A percentile compares a stretch with the other conserved stretches of the same genome.
phyloP scores from a whole-genome alignment of 1,284 basidiomycete species.

The Farysia itapuensis region DNA sequence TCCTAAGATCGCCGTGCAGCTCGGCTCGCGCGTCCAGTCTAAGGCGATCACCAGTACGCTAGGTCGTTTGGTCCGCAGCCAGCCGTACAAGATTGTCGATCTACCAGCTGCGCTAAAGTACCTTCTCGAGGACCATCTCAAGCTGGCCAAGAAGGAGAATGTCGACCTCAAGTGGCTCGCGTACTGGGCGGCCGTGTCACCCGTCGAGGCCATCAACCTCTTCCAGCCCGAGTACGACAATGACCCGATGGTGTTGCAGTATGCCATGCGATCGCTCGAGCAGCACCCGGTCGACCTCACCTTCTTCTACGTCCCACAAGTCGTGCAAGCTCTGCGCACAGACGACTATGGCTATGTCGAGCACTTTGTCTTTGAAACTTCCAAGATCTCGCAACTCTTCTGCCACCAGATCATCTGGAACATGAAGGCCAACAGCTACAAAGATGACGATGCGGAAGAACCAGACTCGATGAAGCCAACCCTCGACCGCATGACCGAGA shows the following conservation, averaged over 20 bases:
- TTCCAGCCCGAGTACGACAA: conserved; percentile 63
- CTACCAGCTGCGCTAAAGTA: conserved; percentile 77
- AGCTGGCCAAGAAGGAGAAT: conserved; percentile 64
- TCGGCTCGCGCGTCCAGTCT: conserved; percentile 83
- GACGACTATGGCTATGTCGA: conserved; percentile 82
- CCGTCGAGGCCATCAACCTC: conserved; percentile 64
- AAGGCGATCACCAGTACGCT: conserved; percentile 71
- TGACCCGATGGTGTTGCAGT: conserved; percentile 87
- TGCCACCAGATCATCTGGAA: conserved; percentile 99
- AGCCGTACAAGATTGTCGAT: conserved; percentile 73
- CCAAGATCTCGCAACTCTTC: conserved; percentile 95
- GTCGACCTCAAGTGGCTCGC: conserved; percentile 70
- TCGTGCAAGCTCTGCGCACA: conserved; percentile 87
- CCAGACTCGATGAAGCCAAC: conserved; percentile 92
- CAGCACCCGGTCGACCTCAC: conserved; percentile 91
- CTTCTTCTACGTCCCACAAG: conserved; percentile 99
- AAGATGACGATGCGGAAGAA: conserved; percentile 73
- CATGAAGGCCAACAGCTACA: conserved; percentile 98
- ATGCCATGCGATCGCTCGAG: conserved; percentile 91
- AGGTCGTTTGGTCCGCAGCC: conserved; percentile 72
- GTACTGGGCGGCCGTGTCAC: conserved; percentile 85
- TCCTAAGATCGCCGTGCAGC: conserved; percentile 78
- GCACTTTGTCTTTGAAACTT: conserved; percentile 94
- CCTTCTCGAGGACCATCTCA: conserved; percentile 80
- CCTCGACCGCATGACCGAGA: conserved; percentile 81